Conservation (phyloP, 768 basidiomycete genomes). For the Udeniomyces megalosporus region DNA sequence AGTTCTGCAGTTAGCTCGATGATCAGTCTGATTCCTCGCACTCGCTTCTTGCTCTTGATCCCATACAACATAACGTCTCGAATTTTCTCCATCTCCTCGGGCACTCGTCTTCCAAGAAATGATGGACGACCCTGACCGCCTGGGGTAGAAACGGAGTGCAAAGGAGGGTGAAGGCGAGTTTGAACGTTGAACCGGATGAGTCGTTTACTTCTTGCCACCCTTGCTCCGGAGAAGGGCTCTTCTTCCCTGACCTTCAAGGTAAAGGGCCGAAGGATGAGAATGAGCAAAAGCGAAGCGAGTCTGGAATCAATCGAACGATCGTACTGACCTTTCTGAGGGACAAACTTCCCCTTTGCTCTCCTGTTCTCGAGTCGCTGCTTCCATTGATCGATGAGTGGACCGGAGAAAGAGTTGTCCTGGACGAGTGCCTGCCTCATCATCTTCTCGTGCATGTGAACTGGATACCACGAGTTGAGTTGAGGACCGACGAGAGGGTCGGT, state of each 20-base stretch:
- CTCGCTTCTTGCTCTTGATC: too few relatives aligned
- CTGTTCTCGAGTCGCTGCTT: neutral
- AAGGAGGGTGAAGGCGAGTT: too few relatives aligned
- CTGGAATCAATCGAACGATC: neutral
- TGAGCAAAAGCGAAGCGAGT: neutral
- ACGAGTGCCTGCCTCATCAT: neutral
- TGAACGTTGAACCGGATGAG: too few relatives aligned
- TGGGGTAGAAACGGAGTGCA: too few relatives aligned
- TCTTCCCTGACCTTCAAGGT: neutral
- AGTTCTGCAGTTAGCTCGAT: too few relatives aligned
- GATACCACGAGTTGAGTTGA: constrained; percentile 2
- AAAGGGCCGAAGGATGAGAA: neutral
- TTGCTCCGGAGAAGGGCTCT: neutral
- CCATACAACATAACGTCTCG: too few relatives aligned
- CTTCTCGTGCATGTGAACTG: neutral
- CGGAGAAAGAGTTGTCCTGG: neutral
- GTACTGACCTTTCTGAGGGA: constrained; percentile 6
- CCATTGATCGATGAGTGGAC: neutral
- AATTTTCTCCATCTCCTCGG: too few relatives aligned
- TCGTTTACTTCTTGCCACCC: neutral
- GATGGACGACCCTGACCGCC: too few relatives aligned
- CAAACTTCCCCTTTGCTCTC: constrained; percentile 8
- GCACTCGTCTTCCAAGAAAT: too few relatives aligned
- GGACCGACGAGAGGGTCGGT: neutral
- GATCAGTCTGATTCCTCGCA: too few relatives aligned